phyloP scores from a whole-genome alignment of 805 yeast genomes.

The Wickerhamomyces silvicola region DNA sequence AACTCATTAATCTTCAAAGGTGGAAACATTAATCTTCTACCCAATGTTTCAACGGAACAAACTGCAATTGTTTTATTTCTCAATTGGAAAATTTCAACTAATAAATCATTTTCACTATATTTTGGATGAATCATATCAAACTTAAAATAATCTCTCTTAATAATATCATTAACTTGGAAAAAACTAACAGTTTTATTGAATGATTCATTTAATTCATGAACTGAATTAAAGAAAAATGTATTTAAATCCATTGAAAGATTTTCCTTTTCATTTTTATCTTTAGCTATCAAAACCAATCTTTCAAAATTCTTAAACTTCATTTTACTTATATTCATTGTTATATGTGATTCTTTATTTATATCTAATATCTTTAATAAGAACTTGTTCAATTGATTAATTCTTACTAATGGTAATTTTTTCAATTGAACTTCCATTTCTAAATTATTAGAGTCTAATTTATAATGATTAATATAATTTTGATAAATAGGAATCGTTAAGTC shows the following conservation, averaged over 20 bases:
- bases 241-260: constrained; percentile 15
- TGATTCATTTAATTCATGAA: constrained; percentile 8
- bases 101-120: not conserved
- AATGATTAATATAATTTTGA: constrained; percentile 4
- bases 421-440: constrained; percentile 6
- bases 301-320: not conserved
- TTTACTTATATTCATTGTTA: not conserved
- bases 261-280: constrained; percentile 15
- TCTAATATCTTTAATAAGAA: constrained; percentile 1
- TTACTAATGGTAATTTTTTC: constrained; percentile 6
- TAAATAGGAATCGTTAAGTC: constrained; percentile 3
- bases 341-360: not conserved
- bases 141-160: constrained; percentile 21
- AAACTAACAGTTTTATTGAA: constrained; percentile 9
- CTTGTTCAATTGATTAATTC: constrained; percentile 6
- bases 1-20: constrained; percentile 14
- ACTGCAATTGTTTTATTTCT: constrained; percentile 15
- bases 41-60: constrained; percentile 17
- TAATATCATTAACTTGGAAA: constrained; percentile 14
- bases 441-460: constrained; percentile 4
- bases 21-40: constrained; percentile 20
- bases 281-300: constrained; percentile 7
- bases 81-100: constrained; percentile 17
- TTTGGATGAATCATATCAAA: constrained; percentile 9
- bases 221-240: constrained; percentile 13